These are phyloP conservation scores for Termitomyces sp. DNA, from an alignment of 768 basidiomycete species.

Conservation along the genomic window DNA sequence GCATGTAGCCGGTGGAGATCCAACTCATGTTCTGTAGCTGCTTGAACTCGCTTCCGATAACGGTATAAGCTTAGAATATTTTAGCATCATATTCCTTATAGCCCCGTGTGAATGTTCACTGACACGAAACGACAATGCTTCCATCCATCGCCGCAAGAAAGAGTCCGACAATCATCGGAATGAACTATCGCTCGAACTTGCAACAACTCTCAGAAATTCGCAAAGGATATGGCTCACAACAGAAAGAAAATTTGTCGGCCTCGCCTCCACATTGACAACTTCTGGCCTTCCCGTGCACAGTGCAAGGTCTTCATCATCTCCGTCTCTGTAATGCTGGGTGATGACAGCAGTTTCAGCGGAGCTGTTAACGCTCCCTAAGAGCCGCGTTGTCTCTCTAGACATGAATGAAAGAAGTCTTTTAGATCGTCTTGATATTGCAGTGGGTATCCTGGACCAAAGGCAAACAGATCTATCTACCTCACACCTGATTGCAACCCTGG, in stretches of 20 bases:
- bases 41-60: constrained; percentile 54
- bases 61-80: constrained; percentile 35
- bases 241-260: background rate
- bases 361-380: background rate
- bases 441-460: no score
- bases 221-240: background rate
- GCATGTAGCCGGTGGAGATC: constrained; percentile 60
- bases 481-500: no score
- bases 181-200: constrained; percentile 22
- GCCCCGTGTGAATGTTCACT: constrained; percentile 3
- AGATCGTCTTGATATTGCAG: no score
- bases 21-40: constrained; percentile 61
- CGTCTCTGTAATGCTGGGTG: background rate
- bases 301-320: background rate
- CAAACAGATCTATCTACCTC: no score
- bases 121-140: constrained; percentile 44
- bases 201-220: background rate
- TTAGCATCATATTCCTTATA: no score
- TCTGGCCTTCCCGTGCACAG: background rate
- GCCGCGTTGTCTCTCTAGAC: background rate
- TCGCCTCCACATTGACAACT: background rate
- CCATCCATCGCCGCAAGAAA: constrained; percentile 45
- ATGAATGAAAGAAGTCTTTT: background rate
- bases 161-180: constrained; percentile 43
- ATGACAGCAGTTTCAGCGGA: background rate